Base-by-base conservation (phyloP, 495 filamentous ascomycete species). In the Haplographium delicatum region DNA sequence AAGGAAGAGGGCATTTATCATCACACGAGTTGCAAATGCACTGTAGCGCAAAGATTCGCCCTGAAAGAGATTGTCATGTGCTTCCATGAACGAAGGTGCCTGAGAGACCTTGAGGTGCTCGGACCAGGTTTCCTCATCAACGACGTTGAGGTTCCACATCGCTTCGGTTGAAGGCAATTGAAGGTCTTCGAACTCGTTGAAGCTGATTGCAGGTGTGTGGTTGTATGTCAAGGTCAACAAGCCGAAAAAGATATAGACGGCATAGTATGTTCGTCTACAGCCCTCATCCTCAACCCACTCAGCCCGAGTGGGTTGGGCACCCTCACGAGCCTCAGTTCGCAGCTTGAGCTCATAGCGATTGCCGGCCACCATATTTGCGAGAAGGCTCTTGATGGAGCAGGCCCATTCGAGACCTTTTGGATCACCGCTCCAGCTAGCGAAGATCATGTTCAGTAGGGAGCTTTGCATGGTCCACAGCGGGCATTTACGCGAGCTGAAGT, bases 371-470 rank as follows among this genome's bases (percentile, higher is more conserved):
- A 98, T 97, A 72, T 96, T 96, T 57, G 91, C 89, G 20, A 98
- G 81, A 10, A 97, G 73, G 73, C 89, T 91, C 79, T 96, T 97
- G 68, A 97, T 96, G 1, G 93, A 96, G 65, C 91, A 96, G 19
- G 93, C 91, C 91, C 91, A 98, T 67, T 98, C 93, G 5, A 98
- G 76, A 19, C 94, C 94, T 69, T 97, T 97, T 11, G 93, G 80
- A 64, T 97, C 93, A 54, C 93, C 93, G 64, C 94, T 97, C 93
- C 93, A 98, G 75, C 91, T 96, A 30, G 95, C 93, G 66, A 98
- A 97, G 57, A 95, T 86, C 93, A 96, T 97, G 74, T 98, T 98
- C 39, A 98, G 73, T 43, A 98, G 73, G 11, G 89, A 89, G 65
- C 87, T 87, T 64, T 97, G 93, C 86, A 97, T 97, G 30, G 89